A percentile compares a stretch with the other conserved stretches of the same genome.
phyloP scores from a whole-genome alignment of 495 filamentous ascomycete species.

The Neurospora cerealis region DNA sequence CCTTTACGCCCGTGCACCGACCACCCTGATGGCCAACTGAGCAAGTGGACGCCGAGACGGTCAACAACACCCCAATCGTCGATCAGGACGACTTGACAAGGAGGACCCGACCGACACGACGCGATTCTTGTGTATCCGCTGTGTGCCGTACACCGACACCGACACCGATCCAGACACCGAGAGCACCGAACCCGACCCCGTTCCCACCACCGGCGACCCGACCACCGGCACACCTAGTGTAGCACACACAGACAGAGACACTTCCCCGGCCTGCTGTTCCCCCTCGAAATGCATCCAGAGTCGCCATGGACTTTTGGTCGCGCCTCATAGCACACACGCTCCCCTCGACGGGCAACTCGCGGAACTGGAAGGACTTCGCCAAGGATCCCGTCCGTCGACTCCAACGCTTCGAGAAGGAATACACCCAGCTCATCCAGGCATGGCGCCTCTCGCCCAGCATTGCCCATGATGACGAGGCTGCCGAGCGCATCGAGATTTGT shows the following conservation, averaged over 20 bases:
- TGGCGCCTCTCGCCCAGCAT: constrained; percentile 60
- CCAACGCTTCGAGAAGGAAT: constrained; percentile 80
- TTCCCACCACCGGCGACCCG: neutral
- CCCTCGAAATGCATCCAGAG: constrained; percentile 24
- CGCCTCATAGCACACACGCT: constrained; percentile 78
- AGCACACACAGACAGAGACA: neutral
- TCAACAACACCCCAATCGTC: neutral
- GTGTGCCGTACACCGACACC: neutral
- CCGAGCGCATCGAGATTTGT: constrained; percentile 42
- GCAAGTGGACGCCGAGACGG: neutral
- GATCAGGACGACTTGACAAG: neutral
- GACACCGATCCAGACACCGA: neutral
- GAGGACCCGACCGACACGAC: neutral
- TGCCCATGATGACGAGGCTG: constrained; percentile 40
- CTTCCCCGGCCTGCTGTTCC: neutral
- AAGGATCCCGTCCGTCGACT: constrained; percentile 79
- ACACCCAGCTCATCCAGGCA: constrained; percentile 73
- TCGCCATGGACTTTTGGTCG: constrained; percentile 58
- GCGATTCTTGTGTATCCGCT: neutral
- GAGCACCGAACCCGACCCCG: neutral
- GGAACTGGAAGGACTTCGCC: constrained; percentile 43
- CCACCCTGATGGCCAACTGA: neutral
- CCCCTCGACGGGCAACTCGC: constrained; percentile 43
- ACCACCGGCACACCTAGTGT: neutral
- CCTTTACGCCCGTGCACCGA: neutral